These are phyloP conservation scores for Ocimum tenuiflorum DNA, from an alignment of 257 asterid species.

Conservation along the genomic window DNA sequence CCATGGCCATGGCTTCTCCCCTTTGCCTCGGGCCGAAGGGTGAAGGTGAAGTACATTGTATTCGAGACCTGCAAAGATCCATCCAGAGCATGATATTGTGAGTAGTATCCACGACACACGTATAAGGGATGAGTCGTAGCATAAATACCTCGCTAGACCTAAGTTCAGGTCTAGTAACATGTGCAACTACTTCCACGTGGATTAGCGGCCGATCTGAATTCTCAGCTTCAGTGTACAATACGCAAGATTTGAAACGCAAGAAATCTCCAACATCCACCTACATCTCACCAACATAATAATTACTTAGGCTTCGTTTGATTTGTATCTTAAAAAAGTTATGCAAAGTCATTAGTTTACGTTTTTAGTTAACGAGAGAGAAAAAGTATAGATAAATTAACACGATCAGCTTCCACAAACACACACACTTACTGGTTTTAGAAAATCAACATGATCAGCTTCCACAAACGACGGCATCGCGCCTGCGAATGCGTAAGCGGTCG, in stretches of 20 bases:
- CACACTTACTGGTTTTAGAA: constrained; percentile 67
- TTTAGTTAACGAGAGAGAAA: too few relatives aligned
- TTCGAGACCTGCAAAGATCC: constrained; percentile 63
- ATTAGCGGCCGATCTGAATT: constrained; percentile 61
- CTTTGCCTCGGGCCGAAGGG: constrained; percentile 84
- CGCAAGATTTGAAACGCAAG: constrained; percentile 83
- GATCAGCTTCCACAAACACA: too few relatives aligned
- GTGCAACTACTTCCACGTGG: constrained; percentile 85
- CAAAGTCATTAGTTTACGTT: too few relatives aligned
- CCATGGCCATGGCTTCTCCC: constrained; percentile 35
- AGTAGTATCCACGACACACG: too few relatives aligned
- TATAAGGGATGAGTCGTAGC: too few relatives aligned
- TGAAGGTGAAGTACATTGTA: constrained; percentile 74
- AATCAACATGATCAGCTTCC: constrained; percentile 90
- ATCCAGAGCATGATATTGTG: too few relatives aligned
- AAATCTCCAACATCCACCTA: constrained; percentile 98
- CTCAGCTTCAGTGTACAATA: constrained; percentile 68
- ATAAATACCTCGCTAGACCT: constrained; percentile 77
- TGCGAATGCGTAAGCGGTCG: constrained; percentile 85
- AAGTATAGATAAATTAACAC: too few relatives aligned
- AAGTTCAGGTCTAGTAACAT: constrained; percentile 84
- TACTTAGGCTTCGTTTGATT: too few relatives aligned
- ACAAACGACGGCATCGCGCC: constrained; percentile 87
- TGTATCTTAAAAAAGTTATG: too few relatives aligned
- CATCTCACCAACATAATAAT: constrained; percentile 1